Percentiles rank a stretch among this genome's conserved stretches.
Evolutionary conservation across 1,284 basidiomycete species (phyloP).

Genomic region (Sparassis latifolia): DNA sequence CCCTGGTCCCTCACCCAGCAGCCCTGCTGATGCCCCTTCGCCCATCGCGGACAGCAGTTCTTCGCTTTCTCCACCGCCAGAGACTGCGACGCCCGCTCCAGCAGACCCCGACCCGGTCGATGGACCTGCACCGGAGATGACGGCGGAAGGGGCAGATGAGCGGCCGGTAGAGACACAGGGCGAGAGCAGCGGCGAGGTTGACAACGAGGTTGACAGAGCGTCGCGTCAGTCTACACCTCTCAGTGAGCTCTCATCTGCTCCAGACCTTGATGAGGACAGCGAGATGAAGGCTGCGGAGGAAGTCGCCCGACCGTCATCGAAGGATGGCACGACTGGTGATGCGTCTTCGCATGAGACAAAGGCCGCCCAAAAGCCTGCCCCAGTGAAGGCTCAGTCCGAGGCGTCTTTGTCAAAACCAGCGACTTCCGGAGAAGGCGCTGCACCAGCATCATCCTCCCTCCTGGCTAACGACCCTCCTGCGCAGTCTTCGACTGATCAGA

Average conservation of each 20-base stretch:
- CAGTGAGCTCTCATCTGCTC: conserved; percentile 61
- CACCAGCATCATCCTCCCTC: not conserved
- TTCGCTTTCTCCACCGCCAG: conserved; percentile 26
- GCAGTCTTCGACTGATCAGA: not conserved
- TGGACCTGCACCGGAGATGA: conserved; percentile 13
- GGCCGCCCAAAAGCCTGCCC: not conserved
- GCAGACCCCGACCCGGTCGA: conserved; percentile 20
- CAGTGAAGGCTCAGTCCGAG: not conserved
- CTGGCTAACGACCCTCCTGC: not conserved
- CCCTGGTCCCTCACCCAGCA: conserved; percentile 17
- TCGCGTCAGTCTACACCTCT: conserved; percentile 58
- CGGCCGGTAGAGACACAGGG: conserved; percentile 13
- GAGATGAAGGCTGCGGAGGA: conserved; percentile 8
- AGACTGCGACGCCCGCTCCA: conserved; percentile 21
- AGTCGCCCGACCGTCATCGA: not conserved
- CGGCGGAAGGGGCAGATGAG: conserved; percentile 5
- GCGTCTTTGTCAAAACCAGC: not conserved
- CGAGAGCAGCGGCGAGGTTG: conserved; percentile 4
- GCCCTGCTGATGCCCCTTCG: conserved; percentile 19
- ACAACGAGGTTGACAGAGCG: conserved; percentile 25
- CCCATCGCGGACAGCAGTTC: conserved; percentile 22
- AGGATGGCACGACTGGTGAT: not conserved
- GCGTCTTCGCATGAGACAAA: conserved; percentile 1
- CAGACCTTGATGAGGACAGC: conserved; percentile 27
- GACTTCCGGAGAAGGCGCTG: conserved; percentile 1